A percentile compares a stretch with the other conserved stretches of the same genome.
These are phyloP conservation scores for Cryphonectria naterciae DNA, from an alignment of 2,329 filamentous ascomycete species.

Conservation along the genomic window DNA sequence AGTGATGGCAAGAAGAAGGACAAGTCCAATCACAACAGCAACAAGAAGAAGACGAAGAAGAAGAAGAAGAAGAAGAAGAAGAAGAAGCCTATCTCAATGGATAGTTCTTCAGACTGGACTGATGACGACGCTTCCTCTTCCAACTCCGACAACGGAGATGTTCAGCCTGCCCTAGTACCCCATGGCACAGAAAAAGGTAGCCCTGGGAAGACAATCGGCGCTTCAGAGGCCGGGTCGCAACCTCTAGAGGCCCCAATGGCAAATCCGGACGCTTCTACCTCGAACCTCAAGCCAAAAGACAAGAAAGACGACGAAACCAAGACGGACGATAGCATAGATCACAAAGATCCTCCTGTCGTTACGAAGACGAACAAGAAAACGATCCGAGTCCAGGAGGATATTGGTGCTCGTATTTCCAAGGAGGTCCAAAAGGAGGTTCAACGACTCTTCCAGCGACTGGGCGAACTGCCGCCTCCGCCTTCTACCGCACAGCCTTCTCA, in stretches of 20 bases:
- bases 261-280: constrained; percentile 13
- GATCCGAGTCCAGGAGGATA: neutral
- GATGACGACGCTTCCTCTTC: neutral
- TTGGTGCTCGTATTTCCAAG: neutral
- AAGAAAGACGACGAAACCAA: neutral
- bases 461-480: neutral
- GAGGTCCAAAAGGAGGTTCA: constrained; percentile 20
- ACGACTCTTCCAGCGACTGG: neutral
- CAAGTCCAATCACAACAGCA: constrained; percentile 12
- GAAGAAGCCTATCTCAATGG: constrained; percentile 5
- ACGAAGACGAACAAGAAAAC: constrained; percentile 1
- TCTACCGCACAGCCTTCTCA: neutral
- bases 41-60: neutral
- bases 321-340: neutral
- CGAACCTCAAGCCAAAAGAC: neutral
- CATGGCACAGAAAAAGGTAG: constrained; percentile 1
- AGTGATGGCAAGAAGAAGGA: constrained; percentile 14
- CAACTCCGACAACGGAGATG: constrained; percentile 1
- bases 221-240: neutral
- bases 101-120: constrained; percentile 15
- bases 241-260: constrained; percentile 3
- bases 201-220: constrained; percentile 4
- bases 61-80: constrained; percentile 15
- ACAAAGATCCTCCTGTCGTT: neutral
- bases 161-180: neutral